These are phyloP conservation scores for Cordyceps cateniannulata DNA, from an alignment of 2,329 filamentous ascomycete genomes.

Conservation along the genomic window DNA sequence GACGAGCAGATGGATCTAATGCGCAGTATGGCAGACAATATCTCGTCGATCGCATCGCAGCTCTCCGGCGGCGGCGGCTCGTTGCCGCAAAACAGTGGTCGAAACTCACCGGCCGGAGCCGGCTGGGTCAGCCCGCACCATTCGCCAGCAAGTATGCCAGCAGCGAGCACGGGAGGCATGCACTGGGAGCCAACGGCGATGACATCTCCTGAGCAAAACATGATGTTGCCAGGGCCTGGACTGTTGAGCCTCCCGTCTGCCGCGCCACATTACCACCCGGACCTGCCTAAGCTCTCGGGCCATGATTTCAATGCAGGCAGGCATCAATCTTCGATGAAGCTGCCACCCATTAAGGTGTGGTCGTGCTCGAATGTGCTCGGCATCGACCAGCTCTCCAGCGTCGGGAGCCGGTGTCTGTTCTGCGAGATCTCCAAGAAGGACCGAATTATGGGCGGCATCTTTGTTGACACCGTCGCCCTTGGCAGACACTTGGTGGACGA, in stretches of 20 bases:
- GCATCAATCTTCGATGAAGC: too few species aligned
- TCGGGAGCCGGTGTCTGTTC: not conserved
- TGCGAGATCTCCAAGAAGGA: not conserved
- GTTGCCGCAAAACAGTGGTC: not conserved
- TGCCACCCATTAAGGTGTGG: not conserved
- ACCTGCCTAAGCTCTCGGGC: too few species aligned
- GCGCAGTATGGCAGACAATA: not conserved
- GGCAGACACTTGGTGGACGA: not conserved
- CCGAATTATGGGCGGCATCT: not conserved
- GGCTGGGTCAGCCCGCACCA: not conserved
- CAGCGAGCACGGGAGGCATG: too few species aligned
- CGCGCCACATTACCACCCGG: too few species aligned
- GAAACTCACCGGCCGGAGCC: not conserved
- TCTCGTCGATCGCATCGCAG: not conserved
- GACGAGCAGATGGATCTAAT: not conserved
- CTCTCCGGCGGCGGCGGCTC: not conserved
- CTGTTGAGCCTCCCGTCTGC: too few species aligned
- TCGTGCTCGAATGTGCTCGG: not conserved
- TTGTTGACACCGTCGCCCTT: not conserved
- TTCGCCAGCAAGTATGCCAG: too few species aligned
- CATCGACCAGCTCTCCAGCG: not conserved
- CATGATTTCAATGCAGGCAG: too few species aligned
- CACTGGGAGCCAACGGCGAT: too few species aligned
- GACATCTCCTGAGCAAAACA: too few species aligned
- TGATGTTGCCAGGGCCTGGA: too few species aligned